These are phyloP conservation scores for Catharanthus roseus DNA, from an alignment of 257 asterid genomes.

Conservation along the genomic window DNA sequence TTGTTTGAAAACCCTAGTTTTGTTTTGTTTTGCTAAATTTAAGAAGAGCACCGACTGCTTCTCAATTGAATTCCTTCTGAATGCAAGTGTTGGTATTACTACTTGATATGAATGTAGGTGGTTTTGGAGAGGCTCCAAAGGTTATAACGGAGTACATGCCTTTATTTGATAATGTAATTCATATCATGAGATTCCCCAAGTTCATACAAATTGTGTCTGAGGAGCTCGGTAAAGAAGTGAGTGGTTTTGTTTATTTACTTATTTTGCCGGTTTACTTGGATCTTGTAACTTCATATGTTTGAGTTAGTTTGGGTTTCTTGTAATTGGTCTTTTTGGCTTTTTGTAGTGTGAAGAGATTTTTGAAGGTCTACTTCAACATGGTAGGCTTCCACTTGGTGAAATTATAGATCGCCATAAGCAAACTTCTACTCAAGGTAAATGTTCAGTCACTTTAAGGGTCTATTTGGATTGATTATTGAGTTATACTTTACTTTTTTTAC, in stretches of 20 bases:
- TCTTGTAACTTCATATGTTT: conserved; percentile 10
- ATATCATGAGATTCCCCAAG: conserved; percentile 69
- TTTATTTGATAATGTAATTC: conserved; percentile 59
- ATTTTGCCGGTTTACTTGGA: conserved; percentile 3
- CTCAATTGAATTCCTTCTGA: not conserved
- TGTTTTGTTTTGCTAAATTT: no score
- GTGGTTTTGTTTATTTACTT: conserved; percentile 4
- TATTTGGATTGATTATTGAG: no score
- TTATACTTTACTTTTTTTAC: no score
- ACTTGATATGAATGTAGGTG: conserved; percentile 29
- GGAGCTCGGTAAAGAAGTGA: conserved; percentile 69
- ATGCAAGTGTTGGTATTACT: not conserved
- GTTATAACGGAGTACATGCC: conserved; percentile 57
- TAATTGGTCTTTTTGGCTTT: conserved; percentile 10
- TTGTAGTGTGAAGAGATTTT: conserved; percentile 61
- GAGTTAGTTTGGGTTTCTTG: conserved; percentile 7
- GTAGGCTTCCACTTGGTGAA: conserved; percentile 70
- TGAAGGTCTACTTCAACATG: conserved; percentile 78
- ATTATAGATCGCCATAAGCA: conserved; percentile 57
- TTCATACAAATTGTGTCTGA: conserved; percentile 62
- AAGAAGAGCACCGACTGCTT: no score
- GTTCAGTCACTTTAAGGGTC: no score
- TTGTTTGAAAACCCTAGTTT: not conserved
- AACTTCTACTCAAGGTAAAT: conserved; percentile 37
- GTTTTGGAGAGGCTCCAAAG: conserved; percentile 46